Base-by-base conservation (phyloP, 2,329 filamentous ascomycete species). In the Ophiostoma novo-ulmi region DNA sequence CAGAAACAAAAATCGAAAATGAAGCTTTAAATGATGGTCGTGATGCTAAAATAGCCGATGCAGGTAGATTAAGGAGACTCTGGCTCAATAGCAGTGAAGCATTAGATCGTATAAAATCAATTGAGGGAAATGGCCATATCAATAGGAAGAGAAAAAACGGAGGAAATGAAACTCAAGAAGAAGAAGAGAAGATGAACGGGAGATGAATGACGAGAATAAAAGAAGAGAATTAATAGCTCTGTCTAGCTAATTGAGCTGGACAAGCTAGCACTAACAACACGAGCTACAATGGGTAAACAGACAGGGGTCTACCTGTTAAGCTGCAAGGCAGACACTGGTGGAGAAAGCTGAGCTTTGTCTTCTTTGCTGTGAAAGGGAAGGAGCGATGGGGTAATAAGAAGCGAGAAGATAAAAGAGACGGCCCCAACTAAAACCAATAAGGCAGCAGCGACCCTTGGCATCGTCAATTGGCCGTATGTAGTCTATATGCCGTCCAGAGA, bases 381-480 rank as follows among this genome's bases (percentile, higher is more conserved):
- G 52, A 26, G 4, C n/a, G 52, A 58, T 26, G 22, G 52, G 44
- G 14, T 20, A 48, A 17, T 17, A 48, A 17, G 44, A 48, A 17
- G 44, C 14, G 44, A 17, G 44, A 48, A 17, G 44, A 20, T 6
- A 48, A n/a, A n/a, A 48, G 20, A n/a, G 14, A 48, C 44, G 20
- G 44, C 44, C n/a, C 22, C 26, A 38, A 64, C 61, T 38, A 64
- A 64, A 64, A n/a, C 61, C 31, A 64, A 64, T 26, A 64, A 58
- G 52, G 52, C 52, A 35, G 61, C 61, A 64, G 61, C 61, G 61
- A 31, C n/a, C 22, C 52, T 58, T 58, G 52, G 52, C 52, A 58
- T 58, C 52, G 52, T 26, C 52, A 58, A 26, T 48, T 48, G 17
- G 17, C 44, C 17, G 44, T 20, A 48, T 20, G 38, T 3, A 48